phyloP scores from a whole-genome alignment of 768 basidiomycete genomes.

The Collybia mongolica region DNA sequence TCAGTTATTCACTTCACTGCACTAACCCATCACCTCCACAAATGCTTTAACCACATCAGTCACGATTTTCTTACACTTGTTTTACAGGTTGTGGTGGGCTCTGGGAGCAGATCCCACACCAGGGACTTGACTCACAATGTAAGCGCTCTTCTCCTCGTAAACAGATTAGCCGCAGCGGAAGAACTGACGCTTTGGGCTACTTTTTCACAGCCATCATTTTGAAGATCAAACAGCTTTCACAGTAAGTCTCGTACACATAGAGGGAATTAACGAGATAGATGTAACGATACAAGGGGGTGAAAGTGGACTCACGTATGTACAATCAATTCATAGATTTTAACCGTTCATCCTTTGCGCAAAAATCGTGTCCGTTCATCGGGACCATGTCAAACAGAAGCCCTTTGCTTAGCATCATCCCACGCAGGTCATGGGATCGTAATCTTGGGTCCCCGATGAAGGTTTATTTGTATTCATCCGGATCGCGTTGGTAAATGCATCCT shows the following conservation, averaged over 20 bases:
- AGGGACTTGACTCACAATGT: slow-evolving; percentile 81
- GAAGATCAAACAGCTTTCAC: slow-evolving; percentile 48
- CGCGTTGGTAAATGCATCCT: too few relatives aligned
- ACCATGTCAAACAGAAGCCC: too few relatives aligned
- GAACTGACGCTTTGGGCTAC: slow-evolving; percentile 8
- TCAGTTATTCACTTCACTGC: slow-evolving; percentile 11
- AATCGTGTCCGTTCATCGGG: too few relatives aligned
- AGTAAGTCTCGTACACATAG: slow-evolving; percentile 19
- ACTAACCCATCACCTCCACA: too few relatives aligned
- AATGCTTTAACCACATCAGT: background rate
- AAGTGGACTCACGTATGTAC: too few relatives aligned
- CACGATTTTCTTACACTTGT: background rate
- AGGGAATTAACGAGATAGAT: too few relatives aligned
- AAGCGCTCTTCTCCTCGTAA: slow-evolving; percentile 22
- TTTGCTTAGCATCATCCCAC: too few relatives aligned
- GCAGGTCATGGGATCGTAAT: too few relatives aligned
- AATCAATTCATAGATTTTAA: background rate
- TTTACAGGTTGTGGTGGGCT: slow-evolving; percentile 57
- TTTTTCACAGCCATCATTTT: slow-evolving; percentile 42
- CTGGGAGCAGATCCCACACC: slow-evolving; percentile 81
- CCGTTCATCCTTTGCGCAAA: too few relatives aligned
- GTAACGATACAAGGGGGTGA: too few relatives aligned
- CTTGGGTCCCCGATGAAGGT: too few relatives aligned
- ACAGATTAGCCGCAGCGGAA: slow-evolving; percentile 6
- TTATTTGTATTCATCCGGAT: too few relatives aligned